A percentile compares a stretch with the other conserved stretches of the same genome.
Conservation (phyloP, 305 asterid genomes). For the Fraxinus paxiana region DNA sequence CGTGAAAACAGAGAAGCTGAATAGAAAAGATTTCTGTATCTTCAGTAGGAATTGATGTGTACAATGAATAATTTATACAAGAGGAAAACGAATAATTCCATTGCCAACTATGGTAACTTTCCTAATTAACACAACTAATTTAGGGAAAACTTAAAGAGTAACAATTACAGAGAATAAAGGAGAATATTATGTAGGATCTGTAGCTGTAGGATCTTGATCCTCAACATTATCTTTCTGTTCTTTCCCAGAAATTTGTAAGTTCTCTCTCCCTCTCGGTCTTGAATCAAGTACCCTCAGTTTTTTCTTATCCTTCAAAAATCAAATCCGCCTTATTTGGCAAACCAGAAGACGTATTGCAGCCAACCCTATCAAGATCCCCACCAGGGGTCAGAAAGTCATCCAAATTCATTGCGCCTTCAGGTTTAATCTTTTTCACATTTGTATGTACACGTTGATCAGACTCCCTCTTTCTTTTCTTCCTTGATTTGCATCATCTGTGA, state of each 20-base stretch:
- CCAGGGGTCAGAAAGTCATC: slow-evolving; percentile 35
- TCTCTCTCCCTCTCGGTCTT: slow-evolving; percentile 32
- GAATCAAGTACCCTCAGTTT: slow-evolving; percentile 35
- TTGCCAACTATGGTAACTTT: too few relatives aligned
- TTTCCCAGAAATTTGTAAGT: slow-evolving; percentile 36
- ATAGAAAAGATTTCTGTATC: too few relatives aligned
- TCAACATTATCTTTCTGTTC: slow-evolving; percentile 26
- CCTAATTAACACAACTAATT: too few relatives aligned
- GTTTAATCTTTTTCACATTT: slow-evolving; percentile 41
- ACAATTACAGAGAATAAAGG: too few relatives aligned
- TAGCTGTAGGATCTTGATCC: too few relatives aligned
- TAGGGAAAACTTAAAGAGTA: too few relatives aligned
- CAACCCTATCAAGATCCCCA: slow-evolving; percentile 28
- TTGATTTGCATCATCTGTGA: slow-evolving; percentile 55
- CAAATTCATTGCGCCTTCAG: slow-evolving; percentile 25
- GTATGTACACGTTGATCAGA: slow-evolving; percentile 36
- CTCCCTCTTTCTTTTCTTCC: slow-evolving; percentile 48
- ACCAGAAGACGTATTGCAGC: slow-evolving; percentile 25
- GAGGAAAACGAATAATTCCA: too few relatives aligned
- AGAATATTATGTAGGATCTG: too few relatives aligned
- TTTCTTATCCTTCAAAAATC: slow-evolving; percentile 30
- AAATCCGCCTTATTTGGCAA: slow-evolving; percentile 32
- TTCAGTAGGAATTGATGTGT: too few relatives aligned
- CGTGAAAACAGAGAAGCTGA: too few relatives aligned
- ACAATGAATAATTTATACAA: too few relatives aligned